Percentiles rank a stretch among this genome's conserved stretches.
Conservation (phyloP, 352 stramenopile genomes). For the Phytopythium aichiense region DNA sequence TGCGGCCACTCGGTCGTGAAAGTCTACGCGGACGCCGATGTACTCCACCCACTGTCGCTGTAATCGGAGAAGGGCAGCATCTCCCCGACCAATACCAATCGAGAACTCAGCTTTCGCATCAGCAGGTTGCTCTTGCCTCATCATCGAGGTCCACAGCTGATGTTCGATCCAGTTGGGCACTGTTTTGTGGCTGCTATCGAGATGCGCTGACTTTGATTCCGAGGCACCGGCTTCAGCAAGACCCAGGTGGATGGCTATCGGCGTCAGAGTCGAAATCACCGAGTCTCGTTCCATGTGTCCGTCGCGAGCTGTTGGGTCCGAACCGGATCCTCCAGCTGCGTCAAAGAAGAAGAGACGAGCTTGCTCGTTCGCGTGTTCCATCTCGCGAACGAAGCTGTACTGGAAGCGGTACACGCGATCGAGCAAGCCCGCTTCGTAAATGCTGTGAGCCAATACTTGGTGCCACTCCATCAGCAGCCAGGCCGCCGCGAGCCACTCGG, state of each 20-base stretch:
- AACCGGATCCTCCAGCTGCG: neutral
- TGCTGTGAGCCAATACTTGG: slow-evolving; percentile 18
- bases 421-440: slow-evolving; percentile 42
- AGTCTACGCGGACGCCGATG: slow-evolving; percentile 21
- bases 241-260: slow-evolving; percentile 19
- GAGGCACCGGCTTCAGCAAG: neutral
- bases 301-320: neutral
- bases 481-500: slow-evolving; percentile 14
- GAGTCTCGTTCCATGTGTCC: neutral
- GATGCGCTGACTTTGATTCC: slow-evolving; percentile 1
- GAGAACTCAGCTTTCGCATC: slow-evolving; percentile 6
- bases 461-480: slow-evolving; percentile 36
- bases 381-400: slow-evolving; percentile 26
- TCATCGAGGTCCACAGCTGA: slow-evolving; percentile 13
- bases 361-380: slow-evolving; percentile 16
- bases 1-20: slow-evolving; percentile 31
- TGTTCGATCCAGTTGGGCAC: slow-evolving; percentile 30
- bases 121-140: neutral
- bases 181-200: slow-evolving; percentile 14
- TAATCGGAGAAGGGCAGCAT: slow-evolving; percentile 14
- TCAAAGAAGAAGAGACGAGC: slow-evolving; percentile 26
- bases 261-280: slow-evolving; percentile 13
- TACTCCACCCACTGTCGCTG: slow-evolving; percentile 25
- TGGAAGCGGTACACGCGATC: slow-evolving; percentile 43
- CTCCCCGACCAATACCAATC: slow-evolving; percentile 3